Percentiles rank a stretch among this genome's conserved stretches.
Conservation (phyloP, 139 green algal genomes). For the Desmodesmus armatus region DNA sequence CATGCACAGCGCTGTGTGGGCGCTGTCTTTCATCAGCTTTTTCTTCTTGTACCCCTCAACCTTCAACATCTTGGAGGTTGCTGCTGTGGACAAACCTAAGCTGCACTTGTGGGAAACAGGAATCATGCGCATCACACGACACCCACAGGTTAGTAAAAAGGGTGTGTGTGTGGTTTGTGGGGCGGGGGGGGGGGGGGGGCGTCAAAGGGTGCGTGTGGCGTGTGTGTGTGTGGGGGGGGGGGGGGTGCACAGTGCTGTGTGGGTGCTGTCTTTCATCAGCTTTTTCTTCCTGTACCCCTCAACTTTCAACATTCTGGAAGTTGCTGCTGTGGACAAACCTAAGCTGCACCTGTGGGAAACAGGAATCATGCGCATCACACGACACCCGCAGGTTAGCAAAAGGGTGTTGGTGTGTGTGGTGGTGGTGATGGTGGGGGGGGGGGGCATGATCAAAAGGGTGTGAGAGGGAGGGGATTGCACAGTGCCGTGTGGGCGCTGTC, state of each 20-base stretch:
- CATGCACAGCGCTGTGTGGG: slow-evolving; percentile 90
- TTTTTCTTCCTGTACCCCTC: slow-evolving; percentile 99
- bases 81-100: slow-evolving; percentile 96
- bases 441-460: not conserved
- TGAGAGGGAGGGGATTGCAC: not conserved
- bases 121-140: too few relatives aligned
- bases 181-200: too few relatives aligned
- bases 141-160: too few relatives aligned
- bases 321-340: slow-evolving; percentile 95
- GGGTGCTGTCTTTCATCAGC: slow-evolving; percentile 93
- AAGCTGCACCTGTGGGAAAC: slow-evolving; percentile 99
- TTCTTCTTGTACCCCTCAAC: slow-evolving; percentile 99
- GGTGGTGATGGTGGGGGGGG: not conserved
- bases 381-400: slow-evolving; percentile 42
- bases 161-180: too few relatives aligned
- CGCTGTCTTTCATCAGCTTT: slow-evolving; percentile 96
- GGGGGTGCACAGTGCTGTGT: slow-evolving; percentile 88
- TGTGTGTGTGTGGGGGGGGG: too few relatives aligned
- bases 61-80: slow-evolving; percentile 98
- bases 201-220: too few relatives aligned
- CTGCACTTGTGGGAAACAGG: slow-evolving; percentile 99
- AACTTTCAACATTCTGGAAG: slow-evolving; percentile 99
- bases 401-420: not conserved
- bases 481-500: slow-evolving; percentile 90
- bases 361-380: slow-evolving; percentile 88